Evolutionary conservation across 495 filamentous ascomycete species (phyloP).

Genomic region (Trichoderma parareesei): DNA sequence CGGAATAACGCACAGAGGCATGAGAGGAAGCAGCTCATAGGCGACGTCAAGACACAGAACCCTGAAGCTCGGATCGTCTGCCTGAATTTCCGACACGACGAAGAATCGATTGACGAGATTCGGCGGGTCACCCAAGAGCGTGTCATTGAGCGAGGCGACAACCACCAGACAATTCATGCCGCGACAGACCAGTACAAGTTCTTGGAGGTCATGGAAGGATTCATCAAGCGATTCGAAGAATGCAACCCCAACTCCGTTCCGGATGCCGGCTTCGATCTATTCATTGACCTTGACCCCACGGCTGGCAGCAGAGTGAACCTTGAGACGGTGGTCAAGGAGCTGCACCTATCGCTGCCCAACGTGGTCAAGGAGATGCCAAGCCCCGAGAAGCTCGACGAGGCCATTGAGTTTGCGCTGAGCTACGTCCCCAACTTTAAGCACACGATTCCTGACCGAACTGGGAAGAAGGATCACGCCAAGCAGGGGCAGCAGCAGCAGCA

Average conservation of each 20-base stretch:
- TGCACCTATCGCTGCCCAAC: slow-evolving; percentile 66
- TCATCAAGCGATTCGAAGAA: slow-evolving; percentile 76
- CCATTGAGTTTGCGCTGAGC: slow-evolving; percentile 65
- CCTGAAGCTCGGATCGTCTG: slow-evolving; percentile 69
- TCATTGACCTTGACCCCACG: slow-evolving; percentile 78
- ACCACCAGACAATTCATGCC: slow-evolving; percentile 95
- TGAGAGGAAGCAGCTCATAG: slow-evolving; percentile 79
- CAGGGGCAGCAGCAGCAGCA: slow-evolving; percentile 25
- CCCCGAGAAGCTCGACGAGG: slow-evolving; percentile 66
- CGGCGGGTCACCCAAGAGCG: slow-evolving; percentile 66
- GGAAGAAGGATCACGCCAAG: slow-evolving; percentile 26
- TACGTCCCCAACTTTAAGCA: slow-evolving; percentile 72
- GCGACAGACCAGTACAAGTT: slow-evolving; percentile 58
- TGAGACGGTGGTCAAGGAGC: slow-evolving; percentile 61
- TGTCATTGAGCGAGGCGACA: slow-evolving; percentile 81
- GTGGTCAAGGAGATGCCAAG: slow-evolving; percentile 66
- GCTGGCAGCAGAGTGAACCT: slow-evolving; percentile 76
- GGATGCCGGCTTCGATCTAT: slow-evolving; percentile 67
- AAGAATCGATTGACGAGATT: slow-evolving; percentile 52
- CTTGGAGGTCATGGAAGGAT: slow-evolving; percentile 89
- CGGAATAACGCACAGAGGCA: slow-evolving; percentile 87
- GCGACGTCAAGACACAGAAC: slow-evolving; percentile 56
- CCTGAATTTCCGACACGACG: slow-evolving; percentile 82
- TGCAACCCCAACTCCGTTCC: slow-evolving; percentile 54
- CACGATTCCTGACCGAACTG: slow-evolving; percentile 48